phyloP scores from a whole-genome alignment of 306 rosid species.

The Glycyrrhiza uralensis region DNA sequence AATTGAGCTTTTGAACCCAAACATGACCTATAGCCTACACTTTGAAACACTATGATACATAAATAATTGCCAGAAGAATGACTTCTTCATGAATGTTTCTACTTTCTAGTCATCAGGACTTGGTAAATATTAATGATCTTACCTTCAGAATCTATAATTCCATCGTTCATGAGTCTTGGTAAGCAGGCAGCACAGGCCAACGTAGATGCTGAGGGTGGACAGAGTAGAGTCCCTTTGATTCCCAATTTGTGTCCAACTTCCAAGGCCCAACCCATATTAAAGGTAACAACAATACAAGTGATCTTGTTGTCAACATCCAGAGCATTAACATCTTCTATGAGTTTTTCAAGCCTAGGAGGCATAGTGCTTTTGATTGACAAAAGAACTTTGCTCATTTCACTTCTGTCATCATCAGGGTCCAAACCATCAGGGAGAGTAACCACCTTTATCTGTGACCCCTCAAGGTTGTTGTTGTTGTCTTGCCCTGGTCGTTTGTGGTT shows the following conservation, averaged over 20 bases:
- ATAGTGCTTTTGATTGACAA: not conserved
- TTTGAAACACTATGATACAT: too few relatives aligned
- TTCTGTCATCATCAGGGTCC: conserved; percentile 38
- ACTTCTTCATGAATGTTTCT: too few relatives aligned
- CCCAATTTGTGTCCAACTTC: conserved; percentile 45
- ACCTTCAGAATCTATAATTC: conserved; percentile 32
- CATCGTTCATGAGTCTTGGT: conserved; percentile 41
- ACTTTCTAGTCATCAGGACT: too few relatives aligned
- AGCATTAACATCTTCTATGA: conserved; percentile 35
- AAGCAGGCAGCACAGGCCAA: conserved; percentile 19
- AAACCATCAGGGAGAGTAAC: conserved; percentile 46
- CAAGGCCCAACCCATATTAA: conserved; percentile 43
- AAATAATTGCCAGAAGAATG: too few relatives aligned
- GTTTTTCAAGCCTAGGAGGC: conserved; percentile 40
- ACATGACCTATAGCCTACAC: too few relatives aligned
- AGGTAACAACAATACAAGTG: conserved; percentile 35
- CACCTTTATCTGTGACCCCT: not conserved
- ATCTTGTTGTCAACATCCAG: conserved; percentile 11
- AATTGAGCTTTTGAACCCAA: too few relatives aligned
- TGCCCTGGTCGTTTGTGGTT: conserved; percentile 4
- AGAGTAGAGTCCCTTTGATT: conserved; percentile 35
- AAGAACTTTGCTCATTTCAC: not conserved
- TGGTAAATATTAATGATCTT: too few relatives aligned
- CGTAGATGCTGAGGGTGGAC: conserved; percentile 38
- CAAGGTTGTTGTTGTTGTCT: not conserved